These are phyloP conservation scores for Trichoderma polysporum DNA, from an alignment of 2,329 filamentous ascomycete genomes.

Conservation along the genomic window DNA sequence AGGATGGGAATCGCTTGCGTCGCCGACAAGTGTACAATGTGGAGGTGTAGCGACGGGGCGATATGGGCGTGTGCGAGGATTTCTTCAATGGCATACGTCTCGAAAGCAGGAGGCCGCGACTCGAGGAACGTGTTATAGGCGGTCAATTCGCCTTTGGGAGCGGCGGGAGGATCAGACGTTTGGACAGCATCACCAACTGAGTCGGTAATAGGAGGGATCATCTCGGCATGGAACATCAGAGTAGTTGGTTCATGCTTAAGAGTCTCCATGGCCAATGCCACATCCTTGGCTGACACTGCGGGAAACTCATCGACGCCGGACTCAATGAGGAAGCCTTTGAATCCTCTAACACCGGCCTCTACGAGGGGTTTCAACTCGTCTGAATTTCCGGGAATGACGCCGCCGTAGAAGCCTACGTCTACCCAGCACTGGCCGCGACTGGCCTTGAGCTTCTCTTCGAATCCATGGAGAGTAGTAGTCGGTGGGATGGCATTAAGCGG, in stretches of 20 bases:
- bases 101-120: constrained; percentile 84
- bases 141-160: constrained; percentile 69
- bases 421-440: constrained; percentile 92
- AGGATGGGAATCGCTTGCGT: constrained; percentile 82
- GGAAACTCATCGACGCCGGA: constrained; percentile 97
- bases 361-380: constrained; percentile 77
- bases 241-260: constrained; percentile 81
- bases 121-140: constrained; percentile 88
- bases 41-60: constrained; percentile 79
- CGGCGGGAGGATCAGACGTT: constrained; percentile 64
- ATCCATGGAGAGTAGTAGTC: constrained; percentile 80
- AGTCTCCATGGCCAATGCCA: constrained; percentile 74
- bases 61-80: constrained; percentile 79
- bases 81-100: constrained; percentile 85
- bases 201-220: constrained; percentile 83
- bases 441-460: constrained; percentile 82
- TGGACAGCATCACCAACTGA: constrained; percentile 79
- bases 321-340: constrained; percentile 97
- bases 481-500: constrained; percentile 95
- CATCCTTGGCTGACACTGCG: constrained; percentile 77
- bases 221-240: constrained; percentile 98
- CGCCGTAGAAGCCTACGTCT: constrained; percentile 97
- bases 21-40: constrained; percentile 93
- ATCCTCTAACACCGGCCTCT: constrained; percentile 82
- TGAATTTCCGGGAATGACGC: constrained; percentile 87